Conservation (phyloP, 148 eudicot genomes). For the Amaranthus hypochondriacus region DNA sequence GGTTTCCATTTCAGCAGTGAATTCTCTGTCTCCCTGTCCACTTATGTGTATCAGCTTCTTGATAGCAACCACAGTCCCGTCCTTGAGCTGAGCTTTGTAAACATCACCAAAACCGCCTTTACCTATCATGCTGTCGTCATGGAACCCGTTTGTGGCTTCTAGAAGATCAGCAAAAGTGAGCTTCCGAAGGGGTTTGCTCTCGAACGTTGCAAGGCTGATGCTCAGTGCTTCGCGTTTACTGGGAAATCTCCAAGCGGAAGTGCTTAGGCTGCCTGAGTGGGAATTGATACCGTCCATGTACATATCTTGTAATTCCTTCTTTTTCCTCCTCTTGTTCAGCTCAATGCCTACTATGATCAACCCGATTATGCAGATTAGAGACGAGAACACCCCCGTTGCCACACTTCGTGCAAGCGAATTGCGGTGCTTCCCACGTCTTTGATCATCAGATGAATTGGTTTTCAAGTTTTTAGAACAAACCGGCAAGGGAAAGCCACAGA, state of each 20-base stretch:
- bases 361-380: slow-evolving; percentile 70
- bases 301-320: slow-evolving; percentile 46
- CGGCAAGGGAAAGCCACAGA: slow-evolving; percentile 79
- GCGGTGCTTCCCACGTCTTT: slow-evolving; percentile 43
- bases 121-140: slow-evolving; percentile 57
- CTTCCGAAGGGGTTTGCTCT: slow-evolving; percentile 58
- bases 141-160: slow-evolving; percentile 83
- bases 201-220: slow-evolving; percentile 76
- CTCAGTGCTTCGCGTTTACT: slow-evolving; percentile 67
- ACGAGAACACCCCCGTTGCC: slow-evolving; percentile 64
- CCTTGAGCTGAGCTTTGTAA: slow-evolving; percentile 77
- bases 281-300: slow-evolving; percentile 53
- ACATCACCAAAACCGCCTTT: slow-evolving; percentile 94
- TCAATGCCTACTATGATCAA: slow-evolving; percentile 51
- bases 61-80: slow-evolving; percentile 74
- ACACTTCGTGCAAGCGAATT: slow-evolving; percentile 61
- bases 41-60: slow-evolving; percentile 77
- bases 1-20: slow-evolving; percentile 92
- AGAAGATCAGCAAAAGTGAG: slow-evolving; percentile 82
- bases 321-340: slow-evolving; percentile 55
- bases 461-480: slow-evolving; percentile 27
- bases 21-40: slow-evolving; percentile 87
- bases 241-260: slow-evolving; percentile 59
- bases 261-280: slow-evolving; percentile 36
- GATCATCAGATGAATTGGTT: slow-evolving; percentile 25